Evolutionary conservation across 148 eudicot species (phyloP).

Genomic region (Tetragonia tetragonoides): DNA sequence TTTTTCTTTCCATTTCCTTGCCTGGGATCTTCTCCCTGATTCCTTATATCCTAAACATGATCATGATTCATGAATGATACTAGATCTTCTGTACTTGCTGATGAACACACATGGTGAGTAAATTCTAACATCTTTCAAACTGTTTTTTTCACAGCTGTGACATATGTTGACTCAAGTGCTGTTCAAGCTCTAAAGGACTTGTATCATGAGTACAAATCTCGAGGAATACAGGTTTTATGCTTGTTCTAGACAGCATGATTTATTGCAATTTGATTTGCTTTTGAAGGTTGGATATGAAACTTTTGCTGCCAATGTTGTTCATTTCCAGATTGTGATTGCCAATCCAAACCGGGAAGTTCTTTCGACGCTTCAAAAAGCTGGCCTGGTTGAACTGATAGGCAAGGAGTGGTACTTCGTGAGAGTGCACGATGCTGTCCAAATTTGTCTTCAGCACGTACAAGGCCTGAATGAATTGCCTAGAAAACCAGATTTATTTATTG

Average conservation of each 20-base stretch:
- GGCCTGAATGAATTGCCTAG: conserved; percentile 39
- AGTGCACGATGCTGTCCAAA: conserved; percentile 94
- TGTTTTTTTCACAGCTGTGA: conserved; percentile 52
- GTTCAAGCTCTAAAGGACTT: conserved; percentile 82
- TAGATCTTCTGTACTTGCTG: background rate
- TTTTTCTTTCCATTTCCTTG: background rate
- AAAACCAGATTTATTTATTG: conserved; percentile 31
- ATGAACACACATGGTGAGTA: background rate
- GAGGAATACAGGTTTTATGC: conserved; percentile 74
- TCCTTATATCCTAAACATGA: background rate
- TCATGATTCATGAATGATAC: background rate
- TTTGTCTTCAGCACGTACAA: conserved; percentile 80
- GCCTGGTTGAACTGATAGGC: conserved; percentile 81
- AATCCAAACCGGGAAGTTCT: conserved; percentile 90
- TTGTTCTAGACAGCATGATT: background rate
- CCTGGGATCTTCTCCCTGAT: background rate
- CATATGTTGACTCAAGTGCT: conserved; percentile 89
- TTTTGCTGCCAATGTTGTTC: background rate
- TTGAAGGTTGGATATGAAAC: background rate
- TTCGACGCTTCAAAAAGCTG: conserved; percentile 64
- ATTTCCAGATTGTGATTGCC: conserved; percentile 67
- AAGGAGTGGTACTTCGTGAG: conserved; percentile 97
- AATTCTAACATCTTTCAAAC: background rate
- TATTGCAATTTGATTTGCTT: background rate
- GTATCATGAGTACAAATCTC: conserved; percentile 78